Conservation (phyloP, 176 grass and related monocot genomes). For the Alloteropsis semialata region DNA sequence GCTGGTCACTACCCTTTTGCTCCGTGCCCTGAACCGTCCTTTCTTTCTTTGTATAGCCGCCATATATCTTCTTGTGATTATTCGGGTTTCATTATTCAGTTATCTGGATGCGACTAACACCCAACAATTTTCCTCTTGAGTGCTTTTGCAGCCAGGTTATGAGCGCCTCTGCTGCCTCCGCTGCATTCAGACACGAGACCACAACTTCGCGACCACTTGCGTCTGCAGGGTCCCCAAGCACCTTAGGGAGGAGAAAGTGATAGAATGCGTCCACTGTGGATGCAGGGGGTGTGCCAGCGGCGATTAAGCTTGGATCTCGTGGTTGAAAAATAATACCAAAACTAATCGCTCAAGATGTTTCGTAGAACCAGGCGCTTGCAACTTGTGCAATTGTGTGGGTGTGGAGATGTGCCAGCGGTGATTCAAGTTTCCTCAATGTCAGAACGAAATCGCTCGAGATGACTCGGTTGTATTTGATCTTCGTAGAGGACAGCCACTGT, state of each 20-base stretch:
- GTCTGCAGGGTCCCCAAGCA: constrained; percentile 79
- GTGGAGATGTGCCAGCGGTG: not conserved
- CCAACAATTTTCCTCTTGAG: not conserved
- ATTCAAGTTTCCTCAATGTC: not conserved
- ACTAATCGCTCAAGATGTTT: not conserved
- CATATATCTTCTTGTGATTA: not conserved
- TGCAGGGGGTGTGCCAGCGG: constrained; percentile 80
- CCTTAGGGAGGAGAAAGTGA: constrained; percentile 75
- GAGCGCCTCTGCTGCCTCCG: constrained; percentile 77
- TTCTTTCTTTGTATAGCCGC: not conserved
- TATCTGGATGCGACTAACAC: not conserved
- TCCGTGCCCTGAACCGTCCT: not conserved
- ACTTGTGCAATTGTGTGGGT: not conserved
- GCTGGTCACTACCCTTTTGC: not conserved
- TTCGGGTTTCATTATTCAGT: not conserved
- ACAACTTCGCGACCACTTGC: constrained; percentile 75
- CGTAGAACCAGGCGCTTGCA: not conserved
- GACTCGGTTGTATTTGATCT: not conserved
- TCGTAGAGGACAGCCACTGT: not conserved
- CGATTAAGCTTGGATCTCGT: constrained; percentile 23
- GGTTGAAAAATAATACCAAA: not conserved
- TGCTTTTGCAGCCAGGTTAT: constrained; percentile 52
- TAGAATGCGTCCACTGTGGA: constrained; percentile 84
- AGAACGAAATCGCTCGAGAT: not conserved
- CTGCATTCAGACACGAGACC: constrained; percentile 78